Conservation (phyloP, 2,329 filamentous ascomycete species). For the Whalleya microplaca region DNA sequence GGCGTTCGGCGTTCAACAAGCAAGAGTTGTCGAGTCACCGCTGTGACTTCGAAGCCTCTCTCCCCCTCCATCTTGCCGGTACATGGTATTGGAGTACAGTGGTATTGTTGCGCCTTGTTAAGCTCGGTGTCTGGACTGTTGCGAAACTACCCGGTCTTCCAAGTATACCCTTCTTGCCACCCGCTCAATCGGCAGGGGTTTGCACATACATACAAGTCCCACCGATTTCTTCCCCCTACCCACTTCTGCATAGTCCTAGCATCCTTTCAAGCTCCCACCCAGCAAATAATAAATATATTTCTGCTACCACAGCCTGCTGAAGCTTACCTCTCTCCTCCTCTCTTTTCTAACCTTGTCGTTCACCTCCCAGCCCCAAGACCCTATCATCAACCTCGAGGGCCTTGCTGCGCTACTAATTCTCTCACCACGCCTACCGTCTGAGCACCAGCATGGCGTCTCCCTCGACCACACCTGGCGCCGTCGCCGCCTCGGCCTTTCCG, state of each 20-base stretch:
- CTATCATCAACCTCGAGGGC: constrained; percentile 18
- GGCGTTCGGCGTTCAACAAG: not conserved
- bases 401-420: constrained; percentile 34
- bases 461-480: constrained; percentile 39
- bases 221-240: constrained; percentile 17
- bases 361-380: constrained; percentile 4
- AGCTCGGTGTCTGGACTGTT: not conserved
- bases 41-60: too few relatives aligned
- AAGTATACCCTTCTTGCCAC: not conserved
- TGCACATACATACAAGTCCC: constrained; percentile 12
- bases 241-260: constrained; percentile 9
- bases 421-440: constrained; percentile 40
- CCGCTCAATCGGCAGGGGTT: not conserved
- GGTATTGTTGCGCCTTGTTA: too few relatives aligned
- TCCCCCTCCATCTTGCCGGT: too few relatives aligned
- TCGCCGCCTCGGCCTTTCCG: constrained; percentile 49
- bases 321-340: not conserved
- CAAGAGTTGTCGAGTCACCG: too few relatives aligned
- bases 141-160: not conserved
- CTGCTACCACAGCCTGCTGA: not conserved
- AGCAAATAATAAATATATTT: constrained; percentile 6
- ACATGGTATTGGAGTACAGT: too few relatives aligned
- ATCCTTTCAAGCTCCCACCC: constrained; percentile 13
- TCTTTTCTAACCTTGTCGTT: constrained; percentile 5
- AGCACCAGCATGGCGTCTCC: constrained; percentile 40